Percentiles rank a stretch among this genome's conserved stretches.
Evolutionary conservation across 140 eudicot genomes (phyloP).

Genomic region (Senecio squalidus): DNA sequence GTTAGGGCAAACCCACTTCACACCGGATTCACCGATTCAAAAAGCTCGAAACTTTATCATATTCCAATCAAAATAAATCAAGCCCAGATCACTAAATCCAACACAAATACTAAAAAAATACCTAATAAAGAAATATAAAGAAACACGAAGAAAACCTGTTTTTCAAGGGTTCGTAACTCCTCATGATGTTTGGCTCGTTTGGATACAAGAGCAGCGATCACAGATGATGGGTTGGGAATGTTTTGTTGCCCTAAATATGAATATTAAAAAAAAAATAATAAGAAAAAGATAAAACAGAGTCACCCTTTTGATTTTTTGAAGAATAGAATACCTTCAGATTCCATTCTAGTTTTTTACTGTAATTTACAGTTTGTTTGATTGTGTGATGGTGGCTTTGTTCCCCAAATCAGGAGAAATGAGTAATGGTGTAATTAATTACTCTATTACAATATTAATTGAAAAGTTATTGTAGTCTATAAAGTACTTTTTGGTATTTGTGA

Average conservation of each 20-base stretch:
- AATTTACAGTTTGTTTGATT: slow-evolving; percentile 7
- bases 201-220: slow-evolving; percentile 52
- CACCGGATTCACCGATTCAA: background rate
- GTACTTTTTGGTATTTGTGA: too few relatives aligned
- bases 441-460: too few relatives aligned
- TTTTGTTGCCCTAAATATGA: slow-evolving; percentile 52
- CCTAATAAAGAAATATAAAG: background rate
- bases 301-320: too few relatives aligned
- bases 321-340: slow-evolving; percentile 34
- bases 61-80: background rate
- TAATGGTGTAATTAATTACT: too few relatives aligned
- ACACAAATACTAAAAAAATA: background rate
- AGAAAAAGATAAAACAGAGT: background rate
- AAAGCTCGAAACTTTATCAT: background rate
- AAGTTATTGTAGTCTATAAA: too few relatives aligned
- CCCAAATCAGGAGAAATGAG: too few relatives aligned
- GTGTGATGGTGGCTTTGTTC: slow-evolving; percentile 9
- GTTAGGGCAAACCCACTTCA: background rate
- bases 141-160: slow-evolving; percentile 46
- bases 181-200: slow-evolving; percentile 90
- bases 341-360: slow-evolving; percentile 31
- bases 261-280: slow-evolving; percentile 1
- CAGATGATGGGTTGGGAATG: slow-evolving; percentile 59
- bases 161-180: slow-evolving; percentile 80
- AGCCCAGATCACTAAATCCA: slow-evolving; percentile 15